These are phyloP conservation scores for Viola odorata DNA, from an alignment of 345 rosid genomes.

Conservation along the genomic window DNA sequence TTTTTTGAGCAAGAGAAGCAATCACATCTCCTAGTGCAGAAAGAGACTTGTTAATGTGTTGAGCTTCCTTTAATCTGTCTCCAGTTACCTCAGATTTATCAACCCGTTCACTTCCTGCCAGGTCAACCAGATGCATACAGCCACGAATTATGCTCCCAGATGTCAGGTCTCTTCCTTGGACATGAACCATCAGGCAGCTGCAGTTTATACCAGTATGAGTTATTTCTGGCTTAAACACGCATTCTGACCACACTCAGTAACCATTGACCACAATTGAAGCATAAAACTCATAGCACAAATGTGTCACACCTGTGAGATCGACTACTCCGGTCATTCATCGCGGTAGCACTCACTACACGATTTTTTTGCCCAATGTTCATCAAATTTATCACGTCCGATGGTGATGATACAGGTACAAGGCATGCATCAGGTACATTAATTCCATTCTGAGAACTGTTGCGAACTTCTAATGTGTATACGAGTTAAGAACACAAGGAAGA, in stretches of 20 bases:
- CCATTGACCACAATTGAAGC: not conserved
- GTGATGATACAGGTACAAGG: conserved; percentile 21
- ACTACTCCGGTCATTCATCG: conserved; percentile 32
- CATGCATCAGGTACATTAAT: conserved; percentile 30
- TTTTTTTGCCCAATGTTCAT: conserved; percentile 27
- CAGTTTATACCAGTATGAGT: not conserved
- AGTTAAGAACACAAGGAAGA: conserved; percentile 20
- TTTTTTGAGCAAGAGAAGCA: conserved; percentile 24
- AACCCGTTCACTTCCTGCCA: conserved; percentile 33
- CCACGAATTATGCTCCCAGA: conserved; percentile 25
- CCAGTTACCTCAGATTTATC: conserved; percentile 33
- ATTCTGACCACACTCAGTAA: not conserved
- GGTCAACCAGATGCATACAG: conserved; percentile 33
- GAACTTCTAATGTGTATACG: conserved; percentile 27
- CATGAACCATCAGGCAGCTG: conserved; percentile 36
- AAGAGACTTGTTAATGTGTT: conserved; percentile 31
- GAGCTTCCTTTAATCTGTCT: conserved; percentile 33
- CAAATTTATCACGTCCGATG: conserved; percentile 25
- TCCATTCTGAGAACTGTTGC: conserved; percentile 32
- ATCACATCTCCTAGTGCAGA: conserved; percentile 35
- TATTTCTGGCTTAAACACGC: no score
- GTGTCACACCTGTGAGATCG: conserved; percentile 25
- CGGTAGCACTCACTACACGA: conserved; percentile 30
- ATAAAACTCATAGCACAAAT: not conserved
- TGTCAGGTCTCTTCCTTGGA: conserved; percentile 26